These are phyloP conservation scores for Pyrus communis DNA, from an alignment of 306 rosid genomes.

Conservation along the genomic window DNA sequence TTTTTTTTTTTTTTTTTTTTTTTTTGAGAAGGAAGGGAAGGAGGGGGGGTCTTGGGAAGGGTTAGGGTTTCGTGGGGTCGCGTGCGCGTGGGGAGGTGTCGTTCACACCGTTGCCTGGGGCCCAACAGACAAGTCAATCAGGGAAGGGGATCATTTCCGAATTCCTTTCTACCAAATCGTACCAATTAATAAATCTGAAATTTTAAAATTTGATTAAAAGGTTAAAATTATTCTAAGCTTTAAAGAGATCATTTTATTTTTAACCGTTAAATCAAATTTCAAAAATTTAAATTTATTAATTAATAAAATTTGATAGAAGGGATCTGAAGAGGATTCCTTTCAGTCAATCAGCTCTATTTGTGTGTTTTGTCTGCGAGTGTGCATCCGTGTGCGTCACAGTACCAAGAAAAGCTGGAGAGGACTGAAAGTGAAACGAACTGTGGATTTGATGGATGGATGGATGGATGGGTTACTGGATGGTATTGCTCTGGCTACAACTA, in stretches of 20 bases:
- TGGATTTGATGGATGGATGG: background rate
- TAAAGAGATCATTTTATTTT: fast-evolving
- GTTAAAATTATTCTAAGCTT: fast-evolving
- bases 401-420: background rate
- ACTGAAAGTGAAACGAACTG: background rate
- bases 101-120: conserved; percentile 51
- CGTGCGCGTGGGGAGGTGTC: conserved; percentile 70
- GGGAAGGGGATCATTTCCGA: too few relatives aligned
- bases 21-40: background rate
- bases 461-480: background rate
- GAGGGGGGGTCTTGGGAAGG: background rate
- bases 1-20: background rate
- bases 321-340: fast-evolving
- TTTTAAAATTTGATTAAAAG: too few relatives aligned
- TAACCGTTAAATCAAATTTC: fast-evolving
- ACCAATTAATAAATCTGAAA: fast-evolving
- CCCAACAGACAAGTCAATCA: conserved; percentile 12
- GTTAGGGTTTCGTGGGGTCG: conserved; percentile 83
- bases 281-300: fast-evolving
- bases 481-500: background rate
- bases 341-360: background rate
- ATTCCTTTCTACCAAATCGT: fast-evolving
- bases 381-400: background rate
- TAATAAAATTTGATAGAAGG: fast-evolving
- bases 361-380: background rate